These are phyloP conservation scores for Sporobolomyces phaffii DNA, from an alignment of 768 basidiomycete species.

Conservation along the genomic window DNA sequence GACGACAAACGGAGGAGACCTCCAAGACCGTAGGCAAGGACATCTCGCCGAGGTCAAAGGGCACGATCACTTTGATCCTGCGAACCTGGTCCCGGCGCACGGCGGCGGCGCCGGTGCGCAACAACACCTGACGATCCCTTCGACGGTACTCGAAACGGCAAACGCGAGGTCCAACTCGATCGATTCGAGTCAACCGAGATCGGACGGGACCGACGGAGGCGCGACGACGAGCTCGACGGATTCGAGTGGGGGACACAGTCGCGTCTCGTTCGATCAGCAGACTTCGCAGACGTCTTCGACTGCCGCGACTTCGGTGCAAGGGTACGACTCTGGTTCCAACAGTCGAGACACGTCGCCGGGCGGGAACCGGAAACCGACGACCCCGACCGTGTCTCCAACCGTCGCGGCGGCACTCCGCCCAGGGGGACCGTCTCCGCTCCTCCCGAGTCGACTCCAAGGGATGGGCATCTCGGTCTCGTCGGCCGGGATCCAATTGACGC, in stretches of 20 bases:
- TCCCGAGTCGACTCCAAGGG: conserved; percentile 1
- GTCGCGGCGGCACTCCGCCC: background rate
- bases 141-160: background rate
- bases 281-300: conserved; percentile 3
- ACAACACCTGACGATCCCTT: background rate
- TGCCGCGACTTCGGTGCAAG: background rate
- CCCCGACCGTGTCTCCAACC: conserved; percentile 2
- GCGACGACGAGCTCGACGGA: background rate
- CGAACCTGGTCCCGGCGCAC: background rate
- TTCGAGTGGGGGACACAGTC: background rate
- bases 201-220: background rate
- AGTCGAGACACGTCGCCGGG: background rate
- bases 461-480: conserved; percentile 23
- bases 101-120: background rate
- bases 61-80: background rate
- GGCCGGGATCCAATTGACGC: conserved; percentile 24
- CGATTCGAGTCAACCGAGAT: background rate
- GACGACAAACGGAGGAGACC: no score
- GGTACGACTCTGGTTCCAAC: background rate
- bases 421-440: background rate
- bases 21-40: background rate
- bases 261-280: background rate
- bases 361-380: background rate
- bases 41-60: background rate
- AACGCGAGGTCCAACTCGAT: background rate